Conservation (phyloP, 176 grass and related monocot species). For the Zoysia japonica region DNA sequence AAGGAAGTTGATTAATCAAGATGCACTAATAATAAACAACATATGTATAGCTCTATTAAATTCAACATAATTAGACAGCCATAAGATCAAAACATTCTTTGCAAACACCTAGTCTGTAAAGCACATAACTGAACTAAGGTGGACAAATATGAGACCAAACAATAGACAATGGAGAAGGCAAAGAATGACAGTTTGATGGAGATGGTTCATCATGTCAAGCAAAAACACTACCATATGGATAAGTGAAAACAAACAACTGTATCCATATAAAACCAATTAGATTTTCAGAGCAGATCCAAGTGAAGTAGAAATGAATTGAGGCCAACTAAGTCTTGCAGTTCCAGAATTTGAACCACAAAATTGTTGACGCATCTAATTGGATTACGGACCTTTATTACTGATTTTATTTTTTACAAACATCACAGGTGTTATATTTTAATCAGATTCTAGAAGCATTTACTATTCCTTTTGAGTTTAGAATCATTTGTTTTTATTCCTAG, state of each 20-base stretch:
- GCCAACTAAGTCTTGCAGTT: background rate
- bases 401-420: background rate
- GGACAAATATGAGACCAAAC: too few relatives aligned
- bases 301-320: background rate
- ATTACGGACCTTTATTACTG: background rate
- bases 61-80: too few relatives aligned
- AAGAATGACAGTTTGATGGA: background rate
- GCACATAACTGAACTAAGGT: too few relatives aligned
- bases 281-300: background rate
- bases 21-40: too few relatives aligned
- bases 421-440: conserved; percentile 1
- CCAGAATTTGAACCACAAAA: background rate
- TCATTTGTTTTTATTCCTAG: background rate
- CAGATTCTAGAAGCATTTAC: background rate
- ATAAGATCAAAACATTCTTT: background rate
- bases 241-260: background rate
- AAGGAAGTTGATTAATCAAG: too few relatives aligned
- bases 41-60: too few relatives aligned
- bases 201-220: background rate
- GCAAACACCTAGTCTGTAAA: too few relatives aligned
- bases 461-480: background rate
- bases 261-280: background rate
- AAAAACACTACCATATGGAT: background rate
- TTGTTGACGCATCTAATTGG: background rate
- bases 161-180: background rate